phyloP scores from a whole-genome alignment of 352 stramenopile genomes.

The Pythium sukuiense region DNA sequence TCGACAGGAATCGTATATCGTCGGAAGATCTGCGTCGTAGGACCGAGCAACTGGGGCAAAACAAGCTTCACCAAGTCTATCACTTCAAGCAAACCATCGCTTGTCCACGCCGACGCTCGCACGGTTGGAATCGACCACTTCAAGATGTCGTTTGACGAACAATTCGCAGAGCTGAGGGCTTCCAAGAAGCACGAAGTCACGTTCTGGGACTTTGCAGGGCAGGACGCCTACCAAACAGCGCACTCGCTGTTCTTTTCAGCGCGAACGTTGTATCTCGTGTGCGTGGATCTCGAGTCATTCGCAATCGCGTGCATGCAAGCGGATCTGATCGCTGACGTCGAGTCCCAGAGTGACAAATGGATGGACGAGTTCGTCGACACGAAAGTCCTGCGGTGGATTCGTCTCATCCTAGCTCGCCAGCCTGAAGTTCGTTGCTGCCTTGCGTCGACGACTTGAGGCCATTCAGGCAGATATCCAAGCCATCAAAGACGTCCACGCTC shows the following conservation, averaged over 20 bases:
- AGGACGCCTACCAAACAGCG: conserved; percentile 13
- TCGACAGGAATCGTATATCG: neutral
- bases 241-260: conserved; percentile 24
- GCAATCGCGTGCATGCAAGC: neutral
- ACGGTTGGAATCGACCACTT: conserved; percentile 38
- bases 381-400: conserved; percentile 12
- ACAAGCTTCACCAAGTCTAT: conserved; percentile 36
- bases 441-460: neutral
- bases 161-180: neutral
- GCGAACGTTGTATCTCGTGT: conserved; percentile 18
- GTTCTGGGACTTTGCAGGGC: conserved; percentile 23
- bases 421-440: neutral
- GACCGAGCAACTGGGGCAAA: conserved; percentile 30
- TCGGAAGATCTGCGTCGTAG: conserved; percentile 33
- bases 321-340: neutral
- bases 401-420: conserved; percentile 5
- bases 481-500: neutral
- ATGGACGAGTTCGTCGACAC: conserved; percentile 17
- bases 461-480: neutral
- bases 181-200: conserved; percentile 13
- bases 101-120: conserved; percentile 19
- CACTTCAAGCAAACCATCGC: neutral
- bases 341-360: neutral
- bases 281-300: conserved; percentile 13
- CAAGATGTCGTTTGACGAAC: conserved; percentile 11